Evolutionary conservation across 257 asterid species (phyloP).

Genomic region (Striga asiatica): DNA sequence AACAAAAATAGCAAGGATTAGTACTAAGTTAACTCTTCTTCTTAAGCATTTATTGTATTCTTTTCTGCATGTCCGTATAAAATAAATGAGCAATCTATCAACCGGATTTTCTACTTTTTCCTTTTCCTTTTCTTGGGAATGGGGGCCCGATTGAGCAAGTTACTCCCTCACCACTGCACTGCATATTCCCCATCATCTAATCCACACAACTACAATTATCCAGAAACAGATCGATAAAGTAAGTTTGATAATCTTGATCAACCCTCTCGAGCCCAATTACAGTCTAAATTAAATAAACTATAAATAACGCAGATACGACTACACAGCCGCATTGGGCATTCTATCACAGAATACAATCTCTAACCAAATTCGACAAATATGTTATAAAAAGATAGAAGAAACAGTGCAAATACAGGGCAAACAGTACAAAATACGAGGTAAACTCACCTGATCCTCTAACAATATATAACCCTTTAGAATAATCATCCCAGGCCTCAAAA

Average conservation of each 20-base stretch:
- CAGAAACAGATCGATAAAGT: not conserved
- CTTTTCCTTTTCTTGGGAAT: not conserved
- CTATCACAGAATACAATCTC: too few species aligned
- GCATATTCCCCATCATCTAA: not conserved
- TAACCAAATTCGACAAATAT: not conserved
- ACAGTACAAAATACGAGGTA: not conserved
- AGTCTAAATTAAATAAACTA: conserved; percentile 2
- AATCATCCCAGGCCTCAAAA: conserved; percentile 62
- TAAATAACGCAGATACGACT: not conserved
- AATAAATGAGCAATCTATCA: not conserved
- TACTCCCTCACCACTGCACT: too few species aligned
- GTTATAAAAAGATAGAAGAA: not conserved
- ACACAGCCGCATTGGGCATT: too few species aligned
- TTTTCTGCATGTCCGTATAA: not conserved
- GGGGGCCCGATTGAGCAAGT: too few species aligned
- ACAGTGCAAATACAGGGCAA: not conserved
- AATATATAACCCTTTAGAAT: conserved; percentile 47
- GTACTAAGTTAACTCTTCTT: not conserved
- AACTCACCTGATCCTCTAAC: conserved; percentile 47
- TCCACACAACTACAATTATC: not conserved
- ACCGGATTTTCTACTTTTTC: not conserved
- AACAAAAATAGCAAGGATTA: not conserved
- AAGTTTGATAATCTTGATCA: not conserved
- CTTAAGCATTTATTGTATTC: not conserved
- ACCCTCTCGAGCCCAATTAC: not conserved